A percentile compares a stretch with the other conserved stretches of the same genome.
Evolutionary conservation across 164 flowering plant genomes (phyloP).

Genomic region (Stephania yunnanensis): DNA sequence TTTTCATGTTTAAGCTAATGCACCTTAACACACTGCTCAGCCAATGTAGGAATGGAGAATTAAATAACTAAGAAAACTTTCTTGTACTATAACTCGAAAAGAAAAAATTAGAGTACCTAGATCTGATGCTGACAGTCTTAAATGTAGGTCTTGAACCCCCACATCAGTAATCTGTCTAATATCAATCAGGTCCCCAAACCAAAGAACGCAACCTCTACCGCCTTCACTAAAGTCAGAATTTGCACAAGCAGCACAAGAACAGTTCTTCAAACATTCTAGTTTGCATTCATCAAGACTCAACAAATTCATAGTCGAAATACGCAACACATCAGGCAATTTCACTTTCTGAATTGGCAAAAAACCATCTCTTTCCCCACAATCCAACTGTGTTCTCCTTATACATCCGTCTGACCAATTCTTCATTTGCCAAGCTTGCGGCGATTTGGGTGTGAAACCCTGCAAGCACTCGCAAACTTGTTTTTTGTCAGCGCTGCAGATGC

Average conservation of each 20-base stretch:
- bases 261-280: constrained; percentile 17
- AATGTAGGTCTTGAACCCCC: neutral
- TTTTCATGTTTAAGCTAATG: too few species aligned
- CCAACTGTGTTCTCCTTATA: neutral
- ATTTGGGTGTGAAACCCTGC: constrained; percentile 29
- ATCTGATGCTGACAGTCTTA: constrained; percentile 15
- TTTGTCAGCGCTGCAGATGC: constrained; percentile 15
- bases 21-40: too few species aligned
- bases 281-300: constrained; percentile 10
- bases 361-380: neutral
- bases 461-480: constrained; percentile 31
- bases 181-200: constrained; percentile 11
- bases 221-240: constrained; percentile 1
- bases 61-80: neutral
- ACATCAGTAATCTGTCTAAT: constrained; percentile 1
- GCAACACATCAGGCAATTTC: constrained; percentile 4
- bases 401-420: constrained; percentile 2
- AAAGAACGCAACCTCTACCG: constrained; percentile 12
- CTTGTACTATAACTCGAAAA: too few species aligned
- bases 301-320: neutral
- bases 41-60: too few species aligned
- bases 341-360: neutral
- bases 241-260: constrained; percentile 21
- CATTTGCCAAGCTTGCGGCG: neutral
- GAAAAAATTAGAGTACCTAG: constrained; percentile 3